Evolutionary conservation across 2,329 filamentous ascomycete species (phyloP), one percentile per base, ranked within the genome.

Genomic region (Arthroderma sp.): DNA sequence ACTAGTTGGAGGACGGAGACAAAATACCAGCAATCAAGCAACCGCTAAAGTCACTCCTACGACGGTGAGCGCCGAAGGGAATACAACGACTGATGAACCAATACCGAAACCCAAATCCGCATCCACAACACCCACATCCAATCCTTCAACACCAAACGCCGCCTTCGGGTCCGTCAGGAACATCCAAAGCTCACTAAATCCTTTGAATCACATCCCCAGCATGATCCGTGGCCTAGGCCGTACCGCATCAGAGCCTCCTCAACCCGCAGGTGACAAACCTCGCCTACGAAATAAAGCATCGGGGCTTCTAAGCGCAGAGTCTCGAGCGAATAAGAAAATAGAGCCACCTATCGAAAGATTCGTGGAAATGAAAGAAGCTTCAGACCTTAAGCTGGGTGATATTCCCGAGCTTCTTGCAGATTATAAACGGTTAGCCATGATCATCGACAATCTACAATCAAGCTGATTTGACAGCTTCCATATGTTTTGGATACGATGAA

Each of bases 111-210:
- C 3, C 15, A 22, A 22, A 22, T 55, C 57, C 28, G 51, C 54
- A 11, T 43, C 56, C 29, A 49, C 61, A 5, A 54, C 66, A 6
- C 53, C 57, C 28, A 48, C 54, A 2, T 48, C 58, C 5, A 53
- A 50, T 6, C 53, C 56, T 22, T 28, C 43, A 38, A 30, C 38
- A 15, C 51, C 57, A 42, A 75, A 74, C 49, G 80, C 81, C 3
- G 80, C 83, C 8, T 75, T 93, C 1, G 86, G 93, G 51, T 86
- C 85, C 8, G 81, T 94, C 69, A 79, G 84, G 44, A 89, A 76
- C 58, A 73, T 94, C 48, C 81, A 86, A 33, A 91, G 75, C 59
- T 81, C 82, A 1, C 69, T 94, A 31, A 94, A 94, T 55, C 86
- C 86, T 3, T 80, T 94, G 60, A 85, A 80, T 38, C 77, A 86